Conservation (phyloP, 371 early-diverging fungal genomes). For the Mucor saturninus region DNA sequence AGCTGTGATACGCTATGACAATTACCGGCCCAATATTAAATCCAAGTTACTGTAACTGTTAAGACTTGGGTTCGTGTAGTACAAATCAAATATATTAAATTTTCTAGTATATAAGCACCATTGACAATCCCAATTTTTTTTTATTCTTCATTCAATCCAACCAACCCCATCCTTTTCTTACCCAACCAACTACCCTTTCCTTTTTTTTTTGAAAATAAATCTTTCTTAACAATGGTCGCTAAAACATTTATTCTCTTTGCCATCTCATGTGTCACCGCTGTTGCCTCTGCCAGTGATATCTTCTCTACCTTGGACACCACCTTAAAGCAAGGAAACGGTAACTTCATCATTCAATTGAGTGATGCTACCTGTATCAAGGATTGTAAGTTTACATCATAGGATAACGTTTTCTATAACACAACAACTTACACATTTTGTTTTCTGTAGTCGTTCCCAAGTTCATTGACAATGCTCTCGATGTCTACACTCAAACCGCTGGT, state of each 20-base stretch:
- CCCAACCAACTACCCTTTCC: neutral
- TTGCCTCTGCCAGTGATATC: slow-evolving; percentile 6
- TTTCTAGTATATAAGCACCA: neutral
- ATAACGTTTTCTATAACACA: neutral
- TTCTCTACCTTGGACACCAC: slow-evolving; percentile 7
- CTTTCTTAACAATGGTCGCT: slow-evolving; percentile 7
- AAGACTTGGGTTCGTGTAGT: neutral
- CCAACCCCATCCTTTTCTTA: too few relatives aligned
- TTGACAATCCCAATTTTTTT: neutral
- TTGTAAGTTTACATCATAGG: slow-evolving; percentile 22
- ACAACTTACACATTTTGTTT: too few relatives aligned
- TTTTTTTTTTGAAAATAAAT: slow-evolving; percentile 1
- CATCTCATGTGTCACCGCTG: slow-evolving; percentile 12
- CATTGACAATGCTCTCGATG: slow-evolving; percentile 33
- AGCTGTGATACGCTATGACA: too few relatives aligned
- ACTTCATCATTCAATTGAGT: slow-evolving; percentile 42
- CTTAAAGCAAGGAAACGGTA: slow-evolving; percentile 28
- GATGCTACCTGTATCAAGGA: slow-evolving; percentile 32
- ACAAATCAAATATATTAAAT: slow-evolving; percentile 5
- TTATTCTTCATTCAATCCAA: neutral
- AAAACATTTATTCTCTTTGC: slow-evolving; percentile 21
- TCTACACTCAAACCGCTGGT: slow-evolving; percentile 18
- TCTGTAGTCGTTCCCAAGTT: slow-evolving; percentile 36
- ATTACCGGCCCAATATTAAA: too few relatives aligned
- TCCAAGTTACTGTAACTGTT: too few relatives aligned